Evolutionary conservation across 768 basidiomycete species (phyloP).

Genomic region (Mycena belliarum): DNA sequence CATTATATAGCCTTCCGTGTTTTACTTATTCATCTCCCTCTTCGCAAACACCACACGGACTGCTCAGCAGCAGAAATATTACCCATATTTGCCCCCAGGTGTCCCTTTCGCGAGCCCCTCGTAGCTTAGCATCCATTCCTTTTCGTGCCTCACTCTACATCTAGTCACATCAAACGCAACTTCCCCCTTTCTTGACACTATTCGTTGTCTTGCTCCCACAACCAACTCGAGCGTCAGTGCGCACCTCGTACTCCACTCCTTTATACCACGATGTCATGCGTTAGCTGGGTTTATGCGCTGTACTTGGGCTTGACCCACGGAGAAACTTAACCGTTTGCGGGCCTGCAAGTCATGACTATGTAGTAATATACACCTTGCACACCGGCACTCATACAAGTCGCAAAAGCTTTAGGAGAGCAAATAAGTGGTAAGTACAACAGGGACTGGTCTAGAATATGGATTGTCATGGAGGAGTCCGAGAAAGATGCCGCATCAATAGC

Average conservation of each 20-base stretch:
- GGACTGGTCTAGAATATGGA: conserved; percentile 13
- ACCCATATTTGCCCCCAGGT: conserved; percentile 18
- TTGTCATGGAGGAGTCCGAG: conserved; percentile 33
- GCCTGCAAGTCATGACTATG: conserved; percentile 12
- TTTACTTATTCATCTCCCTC: conserved; percentile 24
- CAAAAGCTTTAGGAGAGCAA: conserved; percentile 10
- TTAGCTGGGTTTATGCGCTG: neutral
- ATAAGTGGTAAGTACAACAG: conserved; percentile 25
- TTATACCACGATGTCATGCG: conserved; percentile 6
- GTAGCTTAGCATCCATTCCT: conserved; percentile 20
- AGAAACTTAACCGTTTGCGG: conserved; percentile 9
- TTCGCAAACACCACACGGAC: conserved; percentile 19
- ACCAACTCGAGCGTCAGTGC: conserved; percentile 26
- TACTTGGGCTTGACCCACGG: conserved; percentile 10
- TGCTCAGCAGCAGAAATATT: conserved; percentile 19
- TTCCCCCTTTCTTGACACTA: conserved; percentile 19
- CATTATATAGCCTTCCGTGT: conserved; percentile 26
- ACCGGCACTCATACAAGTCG: neutral
- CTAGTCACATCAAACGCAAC: neutral
- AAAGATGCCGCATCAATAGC: conserved; percentile 54
- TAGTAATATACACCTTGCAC: conserved; percentile 14
- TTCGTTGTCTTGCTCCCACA: conserved; percentile 12
- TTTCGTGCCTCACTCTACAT: conserved; percentile 7
- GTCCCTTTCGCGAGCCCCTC: conserved; percentile 14
- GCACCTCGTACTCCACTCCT: conserved; percentile 23